Evolutionary conservation across 345 rosid genomes (phyloP), one percentile per base, ranked within the genome.

Genomic region (Acer campestre): DNA sequence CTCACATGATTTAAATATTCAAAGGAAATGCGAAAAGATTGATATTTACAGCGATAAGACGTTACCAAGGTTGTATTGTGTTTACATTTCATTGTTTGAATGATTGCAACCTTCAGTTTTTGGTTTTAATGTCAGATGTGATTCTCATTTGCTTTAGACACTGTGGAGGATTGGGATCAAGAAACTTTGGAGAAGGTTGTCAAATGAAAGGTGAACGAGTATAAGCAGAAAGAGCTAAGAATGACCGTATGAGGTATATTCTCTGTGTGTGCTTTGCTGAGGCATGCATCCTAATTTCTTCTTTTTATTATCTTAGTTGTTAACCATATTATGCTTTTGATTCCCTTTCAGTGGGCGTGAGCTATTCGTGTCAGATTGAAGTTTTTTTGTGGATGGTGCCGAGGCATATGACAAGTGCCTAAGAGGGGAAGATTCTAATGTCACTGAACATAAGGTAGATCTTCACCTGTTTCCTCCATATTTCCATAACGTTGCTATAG

Each of bases 141-240:
- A 61, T 65, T 71, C 71, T 71, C 48, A 6, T 62, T 11, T 68
- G 27, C 16, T 69, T 55, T 17, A 91, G 95, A 51, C 75, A 81
- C 88, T 10, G 89, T 91, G 95, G 95, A 89, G 73, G 89, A 91
- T 42, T 91, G 95, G 93, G 95, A 91, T 82, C 95, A 89, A 63
- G 91, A 83, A 67, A 91, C 90, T 25, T 74, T 91, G 90, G 95
- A 91, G 87, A 88, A 89, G 85, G 93, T 88, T 14, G 88, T 89
- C 67, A 89, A 83, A 75, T 91, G 91, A 0, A 91, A 91, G 87
- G 82, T 66, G 35, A 81, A 72, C 17, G 95, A 91, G 80, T 89
- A 89, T 68, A 71, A 83, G 27, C 91, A 85, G 91, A 90, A 62
- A 89, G 92, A 78, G 90, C 88, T 58, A 89, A 87, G 81, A 86